These are phyloP conservation scores for Anisodus tanguticus DNA, from an alignment of 257 asterid species.

Conservation along the genomic window DNA sequence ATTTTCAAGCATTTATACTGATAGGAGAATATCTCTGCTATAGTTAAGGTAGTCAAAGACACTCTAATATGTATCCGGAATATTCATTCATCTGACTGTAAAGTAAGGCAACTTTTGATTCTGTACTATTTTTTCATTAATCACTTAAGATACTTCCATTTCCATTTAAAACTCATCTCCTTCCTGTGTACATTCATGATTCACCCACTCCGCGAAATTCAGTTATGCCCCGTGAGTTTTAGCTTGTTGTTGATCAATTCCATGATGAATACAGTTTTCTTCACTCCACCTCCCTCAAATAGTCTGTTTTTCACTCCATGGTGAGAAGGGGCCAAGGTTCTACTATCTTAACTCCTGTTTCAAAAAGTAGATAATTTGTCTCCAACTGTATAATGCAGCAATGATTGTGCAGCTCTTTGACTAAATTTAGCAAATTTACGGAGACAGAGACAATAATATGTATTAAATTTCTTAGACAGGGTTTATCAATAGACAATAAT, in stretches of 20 bases:
- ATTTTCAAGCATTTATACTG: background rate
- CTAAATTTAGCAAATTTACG: slow-evolving; percentile 9
- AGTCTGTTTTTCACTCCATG: background rate
- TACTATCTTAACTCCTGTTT: background rate
- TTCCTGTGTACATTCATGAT: background rate
- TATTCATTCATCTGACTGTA: slow-evolving; percentile 23
- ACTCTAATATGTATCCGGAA: slow-evolving; percentile 12
- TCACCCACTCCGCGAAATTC: background rate
- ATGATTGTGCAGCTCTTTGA: background rate
- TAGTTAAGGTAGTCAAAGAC: background rate
- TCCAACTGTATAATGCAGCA: background rate
- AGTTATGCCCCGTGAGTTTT: background rate
- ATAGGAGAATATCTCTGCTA: background rate
- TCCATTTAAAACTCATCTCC: background rate
- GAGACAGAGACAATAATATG: slow-evolving; percentile 29
- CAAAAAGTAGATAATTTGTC: background rate
- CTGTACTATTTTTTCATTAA: slow-evolving; percentile 15
- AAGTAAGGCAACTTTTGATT: slow-evolving; percentile 30
- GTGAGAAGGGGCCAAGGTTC: background rate
- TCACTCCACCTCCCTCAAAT: slow-evolving; percentile 18
- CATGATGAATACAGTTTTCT: background rate
- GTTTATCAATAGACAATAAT: slow-evolving; percentile 59
- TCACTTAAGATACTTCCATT: background rate
- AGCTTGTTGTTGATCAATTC: background rate
- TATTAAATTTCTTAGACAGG: slow-evolving; percentile 51